Base-by-base conservation (phyloP, 2,329 filamentous ascomycete genomes). In the Xylariaceae sp. region DNA sequence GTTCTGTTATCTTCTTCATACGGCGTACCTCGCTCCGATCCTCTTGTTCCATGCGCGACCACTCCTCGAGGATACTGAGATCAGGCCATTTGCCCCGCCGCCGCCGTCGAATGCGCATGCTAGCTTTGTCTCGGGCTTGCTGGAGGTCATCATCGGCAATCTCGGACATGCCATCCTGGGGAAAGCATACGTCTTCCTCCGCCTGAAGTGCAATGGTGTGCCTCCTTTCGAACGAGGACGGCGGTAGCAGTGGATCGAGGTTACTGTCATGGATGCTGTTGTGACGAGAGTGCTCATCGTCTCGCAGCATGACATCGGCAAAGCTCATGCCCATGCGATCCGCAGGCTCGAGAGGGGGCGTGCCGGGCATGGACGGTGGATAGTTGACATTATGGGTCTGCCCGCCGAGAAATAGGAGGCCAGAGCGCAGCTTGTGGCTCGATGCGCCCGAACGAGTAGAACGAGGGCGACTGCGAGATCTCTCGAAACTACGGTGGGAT, bases 111-210 rank as follows among this genome's bases (percentile, higher is more conserved):
- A 60, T 60, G 51, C 64, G 71, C 63, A 58, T 65, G 56, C 62
- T 72, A 40, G 58, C 60, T 46, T 54, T 64, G 39, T 75, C 75
- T 5, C 80, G 78, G 5, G 74, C 70, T 41, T 75, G 76, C 36
- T 74, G 73, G 7, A 78, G 70, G 45, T 94, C 90, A 43, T 95
- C 90, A 31, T 93, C 88, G 28, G 80, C 90, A 44, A 94, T 75
- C 62, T 95, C 90, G 0, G 90, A 94, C 71, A 91, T 79, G 5
- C 78, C 84, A 49, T 88, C 86, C 6, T 85, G 84, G 0, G 92
- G 93, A 63, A 96, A 97, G 73, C 94, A 97, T 1, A 97, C 92
- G 71, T 97, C 94, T 59, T 89, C 89, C 63, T 94, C 84, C 0
- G 86, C 89, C 11, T 86, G 78, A 12, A 87, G 69, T 12, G 79